phyloP scores from a whole-genome alignment of 352 stramenopile genomes.

The Globisporangium camurandrum region DNA sequence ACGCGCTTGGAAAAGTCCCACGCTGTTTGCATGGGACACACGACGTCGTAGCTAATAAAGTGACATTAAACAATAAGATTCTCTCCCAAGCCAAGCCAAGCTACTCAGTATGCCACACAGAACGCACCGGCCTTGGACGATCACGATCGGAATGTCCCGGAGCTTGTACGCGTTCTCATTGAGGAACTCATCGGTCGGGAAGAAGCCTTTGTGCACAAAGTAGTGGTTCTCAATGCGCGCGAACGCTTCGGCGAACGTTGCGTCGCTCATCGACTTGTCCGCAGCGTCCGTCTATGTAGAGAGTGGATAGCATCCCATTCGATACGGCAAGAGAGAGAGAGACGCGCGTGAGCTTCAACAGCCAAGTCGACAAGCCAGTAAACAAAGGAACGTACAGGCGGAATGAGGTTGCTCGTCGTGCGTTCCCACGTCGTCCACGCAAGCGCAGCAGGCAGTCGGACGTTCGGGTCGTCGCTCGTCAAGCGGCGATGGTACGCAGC shows the following conservation, averaged over 20 bases:
- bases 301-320: not conserved
- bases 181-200: conserved; percentile 80
- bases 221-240: conserved; percentile 93
- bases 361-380: not conserved
- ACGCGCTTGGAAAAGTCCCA: conserved; percentile 84
- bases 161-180: conserved; percentile 89
- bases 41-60: conserved; percentile 68
- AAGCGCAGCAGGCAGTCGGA: conserved; percentile 73
- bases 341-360: too few relatives aligned
- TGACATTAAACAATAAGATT: too few relatives aligned
- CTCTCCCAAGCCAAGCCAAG: too few relatives aligned
- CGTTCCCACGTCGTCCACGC: conserved; percentile 92
- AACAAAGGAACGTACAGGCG: conserved; percentile 24
- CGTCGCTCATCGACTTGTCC: conserved; percentile 74
- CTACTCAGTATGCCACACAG: too few relatives aligned
- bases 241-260: conserved; percentile 85
- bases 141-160: conserved; percentile 87
- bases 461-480: conserved; percentile 78
- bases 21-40: conserved; percentile 81
- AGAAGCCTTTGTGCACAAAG: conserved; percentile 89
- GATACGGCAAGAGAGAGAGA: too few relatives aligned
- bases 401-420: conserved; percentile 77
- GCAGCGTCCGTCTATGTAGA: conserved; percentile 34
- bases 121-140: conserved; percentile 81
- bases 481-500: conserved; percentile 85